phyloP scores from a whole-genome alignment of 768 basidiomycete species.

The Guyanaporus albipodus region DNA sequence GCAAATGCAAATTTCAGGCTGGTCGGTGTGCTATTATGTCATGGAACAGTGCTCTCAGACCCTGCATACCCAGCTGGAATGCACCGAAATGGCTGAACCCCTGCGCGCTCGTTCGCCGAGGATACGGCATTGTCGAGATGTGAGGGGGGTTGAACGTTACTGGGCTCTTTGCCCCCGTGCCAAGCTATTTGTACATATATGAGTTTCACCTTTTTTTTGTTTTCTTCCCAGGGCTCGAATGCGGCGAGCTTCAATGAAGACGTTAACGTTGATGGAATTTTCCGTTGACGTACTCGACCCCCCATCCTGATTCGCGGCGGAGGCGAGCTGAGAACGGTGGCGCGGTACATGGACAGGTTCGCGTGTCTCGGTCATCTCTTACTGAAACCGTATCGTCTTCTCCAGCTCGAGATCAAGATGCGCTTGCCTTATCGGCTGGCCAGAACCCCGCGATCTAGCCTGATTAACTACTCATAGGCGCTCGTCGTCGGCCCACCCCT shows the following conservation, averaged over 20 bases:
- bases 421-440: constrained; percentile 33
- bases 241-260: constrained; percentile 25
- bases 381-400: constrained; percentile 24
- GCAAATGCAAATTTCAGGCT: constrained; percentile 60
- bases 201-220: constrained; percentile 22
- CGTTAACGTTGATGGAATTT: constrained; percentile 33
- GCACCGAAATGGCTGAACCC: constrained; percentile 32
- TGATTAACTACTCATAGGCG: constrained; percentile 47
- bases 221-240: constrained; percentile 23
- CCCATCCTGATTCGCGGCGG: constrained; percentile 25
- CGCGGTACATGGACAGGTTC: too few species aligned
- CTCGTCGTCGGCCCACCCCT: constrained; percentile 23
- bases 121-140: constrained; percentile 13
- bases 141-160: constrained; percentile 4
- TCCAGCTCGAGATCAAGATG: constrained; percentile 19
- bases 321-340: constrained; percentile 26
- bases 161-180: constrained; percentile 8
- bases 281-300: constrained; percentile 32
- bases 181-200: constrained; percentile 35
- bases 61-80: constrained; percentile 37
- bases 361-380: constrained; percentile 21
- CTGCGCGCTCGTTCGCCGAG: constrained; percentile 5
- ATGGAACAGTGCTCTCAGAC: constrained; percentile 8
- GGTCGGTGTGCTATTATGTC: constrained; percentile 36
- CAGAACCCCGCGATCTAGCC: constrained; percentile 55